Conservation (phyloP, 2,329 filamentous ascomycete genomes). For the Daldinia sp. region DNA sequence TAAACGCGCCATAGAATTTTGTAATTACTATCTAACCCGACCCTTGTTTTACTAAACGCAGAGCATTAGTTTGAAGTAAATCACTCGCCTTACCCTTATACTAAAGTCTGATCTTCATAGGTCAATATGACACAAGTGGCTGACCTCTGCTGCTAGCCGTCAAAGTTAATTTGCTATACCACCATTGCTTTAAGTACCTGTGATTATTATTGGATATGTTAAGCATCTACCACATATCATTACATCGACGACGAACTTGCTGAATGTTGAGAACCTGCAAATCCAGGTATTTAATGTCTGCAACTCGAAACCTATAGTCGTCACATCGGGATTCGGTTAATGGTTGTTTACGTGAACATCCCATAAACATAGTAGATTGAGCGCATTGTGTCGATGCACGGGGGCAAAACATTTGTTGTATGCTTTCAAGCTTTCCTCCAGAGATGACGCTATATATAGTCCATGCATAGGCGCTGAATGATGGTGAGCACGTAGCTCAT, state of each 20-base stretch:
- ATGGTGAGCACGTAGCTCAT: too few relatives aligned
- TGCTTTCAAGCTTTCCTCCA: too few relatives aligned
- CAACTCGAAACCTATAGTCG: neutral
- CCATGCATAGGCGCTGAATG: too few relatives aligned
- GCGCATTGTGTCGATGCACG: neutral
- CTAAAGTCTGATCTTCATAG: neutral
- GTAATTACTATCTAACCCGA: too few relatives aligned
- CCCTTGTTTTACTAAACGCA: neutral
- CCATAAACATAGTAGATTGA: neutral
- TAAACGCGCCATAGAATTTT: too few relatives aligned
- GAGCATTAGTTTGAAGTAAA: neutral
- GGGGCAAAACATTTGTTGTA: too few relatives aligned
- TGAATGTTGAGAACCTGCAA: too few relatives aligned
- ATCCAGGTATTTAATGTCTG: neutral
- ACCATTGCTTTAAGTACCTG: neutral
- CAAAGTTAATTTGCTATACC: neutral
- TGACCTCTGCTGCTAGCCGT: neutral
- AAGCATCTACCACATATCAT: too few relatives aligned
- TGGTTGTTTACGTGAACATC: neutral
- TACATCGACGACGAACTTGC: too few relatives aligned
- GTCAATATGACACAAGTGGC: neutral
- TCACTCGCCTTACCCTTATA: neutral
- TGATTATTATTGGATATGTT: neutral
- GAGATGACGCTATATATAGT: too few relatives aligned
- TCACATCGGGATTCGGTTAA: neutral